phyloP scores from a whole-genome alignment of 805 yeast genomes.

The Danielia oregonensis region DNA sequence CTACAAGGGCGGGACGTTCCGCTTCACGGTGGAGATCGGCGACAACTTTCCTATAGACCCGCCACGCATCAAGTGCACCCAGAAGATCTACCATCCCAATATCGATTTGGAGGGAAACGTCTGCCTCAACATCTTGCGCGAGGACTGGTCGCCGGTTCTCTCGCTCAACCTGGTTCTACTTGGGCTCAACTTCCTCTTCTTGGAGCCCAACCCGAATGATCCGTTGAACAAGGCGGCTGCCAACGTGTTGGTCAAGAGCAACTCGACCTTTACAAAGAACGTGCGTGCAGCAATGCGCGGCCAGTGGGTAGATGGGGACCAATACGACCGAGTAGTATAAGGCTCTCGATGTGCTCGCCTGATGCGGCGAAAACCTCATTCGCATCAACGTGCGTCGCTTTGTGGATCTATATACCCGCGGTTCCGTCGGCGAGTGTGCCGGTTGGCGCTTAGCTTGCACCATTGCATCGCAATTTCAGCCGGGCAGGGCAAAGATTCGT shows the following conservation, averaged over 20 bases:
- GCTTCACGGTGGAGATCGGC: conserved; percentile 61
- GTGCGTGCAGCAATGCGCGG: conserved; percentile 73
- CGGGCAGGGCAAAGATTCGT: no score
- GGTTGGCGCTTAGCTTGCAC: no score
- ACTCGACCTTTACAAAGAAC: conserved; percentile 45
- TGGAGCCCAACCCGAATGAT: conserved; percentile 89
- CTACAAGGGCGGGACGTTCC: conserved; percentile 66
- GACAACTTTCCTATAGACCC: conserved; percentile 88
- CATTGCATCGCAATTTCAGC: no score
- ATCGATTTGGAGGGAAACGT: conserved; percentile 88
- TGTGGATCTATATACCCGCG: no score
- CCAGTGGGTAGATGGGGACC: conserved; percentile 51
- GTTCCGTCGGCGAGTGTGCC: no score
- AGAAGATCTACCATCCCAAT: conserved; percentile 87
- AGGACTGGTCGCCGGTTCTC: conserved; percentile 95
- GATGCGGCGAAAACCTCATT: no score
- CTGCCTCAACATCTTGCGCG: conserved; percentile 85
- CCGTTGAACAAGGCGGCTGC: conserved; percentile 94
- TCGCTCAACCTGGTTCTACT: conserved; percentile 76
- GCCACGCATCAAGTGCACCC: conserved; percentile 72
- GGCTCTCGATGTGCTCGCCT: no score
- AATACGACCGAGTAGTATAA: conserved; percentile 58
- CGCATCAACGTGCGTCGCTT: no score
- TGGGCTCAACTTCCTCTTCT: conserved; percentile 79
- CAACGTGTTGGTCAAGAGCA: conserved; percentile 39